Evolutionary conservation across 2,329 filamentous ascomycete species (phyloP), one percentile per base, ranked within the genome.

Genomic region (Penicillium sclerotigenum): DNA sequence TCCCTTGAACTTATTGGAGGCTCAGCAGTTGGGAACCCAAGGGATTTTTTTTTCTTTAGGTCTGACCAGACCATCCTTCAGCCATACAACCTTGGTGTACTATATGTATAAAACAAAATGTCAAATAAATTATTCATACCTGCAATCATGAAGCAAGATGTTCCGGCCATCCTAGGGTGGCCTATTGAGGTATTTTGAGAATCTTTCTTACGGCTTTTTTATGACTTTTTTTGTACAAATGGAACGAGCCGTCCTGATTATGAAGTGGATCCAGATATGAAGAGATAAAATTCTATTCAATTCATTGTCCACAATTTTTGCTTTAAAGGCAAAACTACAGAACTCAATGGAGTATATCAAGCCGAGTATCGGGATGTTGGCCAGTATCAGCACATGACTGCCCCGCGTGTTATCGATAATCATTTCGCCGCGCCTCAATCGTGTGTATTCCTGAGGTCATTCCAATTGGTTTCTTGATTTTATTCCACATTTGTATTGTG

Each of bases 391-490:
- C 54, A 66, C 62, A 66, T 66, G 65, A 66, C 62, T 58, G 43
- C 52, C 61, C 64, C 59, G 60, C 58, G 52, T 53, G 56, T 61
- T 67, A 66, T 67, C 65, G 58, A 57, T 59, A 54, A 54, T 53
- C 26, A 24, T 38, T 51, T 56, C 43, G 9, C 38, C 38, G n/a
- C 18, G 34, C 26, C 37, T 37, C 10, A 26, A n/a, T 22, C 10
- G 22, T 29, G 24, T 31, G 26, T 51, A 28, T 43, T 43, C 22
- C 11, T 24, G 13, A 26, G 14, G 22, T 26, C 16, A 5, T 43
- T 42, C 18, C 54, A 41, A 47, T 51, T 53, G 36, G 6, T 16
- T 56, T 28, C 33, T 26, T 34, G 11, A 37, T 47, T 43, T 16
- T 16, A 34, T 24, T 43, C 18, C 37, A 20, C 26, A 24, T 16